phyloP scores from a whole-genome alignment of 805 yeast species.

The Yarrowia sp. region DNA sequence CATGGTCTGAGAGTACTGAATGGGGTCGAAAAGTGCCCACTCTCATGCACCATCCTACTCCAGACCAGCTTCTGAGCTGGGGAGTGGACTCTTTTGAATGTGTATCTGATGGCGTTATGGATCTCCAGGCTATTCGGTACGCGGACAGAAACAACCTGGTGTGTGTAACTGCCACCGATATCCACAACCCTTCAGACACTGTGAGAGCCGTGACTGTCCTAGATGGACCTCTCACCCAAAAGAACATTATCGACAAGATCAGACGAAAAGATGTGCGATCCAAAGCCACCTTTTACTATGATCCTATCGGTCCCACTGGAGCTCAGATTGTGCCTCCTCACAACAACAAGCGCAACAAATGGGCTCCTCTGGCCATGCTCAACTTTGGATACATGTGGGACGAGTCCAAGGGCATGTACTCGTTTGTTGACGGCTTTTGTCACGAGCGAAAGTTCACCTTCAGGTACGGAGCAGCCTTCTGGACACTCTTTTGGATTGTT shows the following conservation, averaged over 20 bases:
- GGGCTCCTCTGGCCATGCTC: slow-evolving; percentile 30
- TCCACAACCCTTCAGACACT: slow-evolving; percentile 28
- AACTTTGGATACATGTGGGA: slow-evolving; percentile 31
- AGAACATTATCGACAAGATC: slow-evolving; percentile 17
- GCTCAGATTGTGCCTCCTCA: slow-evolving; percentile 26
- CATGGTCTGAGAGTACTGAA: slow-evolving; percentile 31
- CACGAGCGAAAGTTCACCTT: slow-evolving; percentile 29
- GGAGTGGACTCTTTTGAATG: slow-evolving; percentile 33
- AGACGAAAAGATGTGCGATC: not conserved
- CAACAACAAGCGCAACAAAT: slow-evolving; percentile 28
- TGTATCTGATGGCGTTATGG: slow-evolving; percentile 31
- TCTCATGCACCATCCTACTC: slow-evolving; percentile 29
- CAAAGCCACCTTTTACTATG: slow-evolving; percentile 26
- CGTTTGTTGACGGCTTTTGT: slow-evolving; percentile 32
- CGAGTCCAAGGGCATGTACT: slow-evolving; percentile 32
- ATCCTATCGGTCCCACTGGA: slow-evolving; percentile 29
- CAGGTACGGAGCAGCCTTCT: slow-evolving; percentile 25
- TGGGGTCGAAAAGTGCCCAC: slow-evolving; percentile 28
- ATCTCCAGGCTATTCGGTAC: slow-evolving; percentile 29
- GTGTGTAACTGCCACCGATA: slow-evolving; percentile 30
- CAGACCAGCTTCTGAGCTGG: slow-evolving; percentile 29
- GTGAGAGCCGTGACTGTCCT: slow-evolving; percentile 32
- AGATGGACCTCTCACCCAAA: slow-evolving; percentile 23
- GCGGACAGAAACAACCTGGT: slow-evolving; percentile 29
- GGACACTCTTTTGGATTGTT: slow-evolving; percentile 26